These are phyloP conservation scores for Quercus variabilis DNA, from an alignment of 306 rosid species.

Conservation along the genomic window DNA sequence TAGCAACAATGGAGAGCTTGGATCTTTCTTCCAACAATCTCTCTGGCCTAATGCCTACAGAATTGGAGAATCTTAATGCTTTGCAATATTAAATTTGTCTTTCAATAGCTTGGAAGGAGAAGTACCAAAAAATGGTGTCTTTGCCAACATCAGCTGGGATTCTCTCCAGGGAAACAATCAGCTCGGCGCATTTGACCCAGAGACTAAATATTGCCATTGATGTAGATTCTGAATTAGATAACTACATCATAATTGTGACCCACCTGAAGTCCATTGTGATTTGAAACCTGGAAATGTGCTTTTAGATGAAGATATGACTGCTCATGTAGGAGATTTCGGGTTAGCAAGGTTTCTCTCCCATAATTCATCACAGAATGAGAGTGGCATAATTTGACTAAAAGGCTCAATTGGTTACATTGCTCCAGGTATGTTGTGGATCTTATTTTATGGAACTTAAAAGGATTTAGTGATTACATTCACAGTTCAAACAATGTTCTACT, in stretches of 20 bases:
- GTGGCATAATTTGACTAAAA: constrained; percentile 26
- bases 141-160: constrained; percentile 26
- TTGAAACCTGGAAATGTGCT: constrained; percentile 40
- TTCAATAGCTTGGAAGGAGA: constrained; percentile 41
- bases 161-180: constrained; percentile 29
- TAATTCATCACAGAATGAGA: constrained; percentile 11
- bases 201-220: constrained; percentile 35
- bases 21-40: constrained; percentile 41
- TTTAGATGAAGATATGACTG: constrained; percentile 36
- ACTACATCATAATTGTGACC: constrained; percentile 40
- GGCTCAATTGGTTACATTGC: constrained; percentile 47
- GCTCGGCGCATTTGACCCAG: constrained; percentile 2
- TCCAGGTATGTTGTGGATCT: constrained; percentile 21
- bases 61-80: constrained; percentile 23
- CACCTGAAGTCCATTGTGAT: constrained; percentile 44
- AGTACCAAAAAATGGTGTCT: constrained; percentile 30
- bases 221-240: constrained; percentile 42
- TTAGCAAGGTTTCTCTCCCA: neutral
- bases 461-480: no score
- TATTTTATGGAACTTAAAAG: no score
- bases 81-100: constrained; percentile 30
- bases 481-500: no score
- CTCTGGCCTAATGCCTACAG: constrained; percentile 28
- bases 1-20: constrained; percentile 26
- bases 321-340: constrained; percentile 46